phyloP scores from a whole-genome alignment of 495 filamentous ascomycete species.

The Talaromyces liani region DNA sequence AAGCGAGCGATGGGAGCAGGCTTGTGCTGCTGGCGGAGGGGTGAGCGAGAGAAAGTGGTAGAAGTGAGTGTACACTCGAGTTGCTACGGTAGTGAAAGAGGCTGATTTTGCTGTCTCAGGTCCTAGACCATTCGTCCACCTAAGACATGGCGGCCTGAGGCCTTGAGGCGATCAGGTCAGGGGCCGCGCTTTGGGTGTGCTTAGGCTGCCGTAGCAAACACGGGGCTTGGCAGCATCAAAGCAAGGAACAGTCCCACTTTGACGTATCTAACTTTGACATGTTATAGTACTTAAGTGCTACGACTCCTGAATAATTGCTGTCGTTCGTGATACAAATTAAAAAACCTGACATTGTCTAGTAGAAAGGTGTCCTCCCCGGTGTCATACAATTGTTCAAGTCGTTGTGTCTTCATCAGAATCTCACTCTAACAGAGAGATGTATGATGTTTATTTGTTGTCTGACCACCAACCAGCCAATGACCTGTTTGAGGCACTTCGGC shows the following conservation, averaged over 20 bases:
- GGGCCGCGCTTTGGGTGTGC: background rate
- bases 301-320: background rate
- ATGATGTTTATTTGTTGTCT: background rate
- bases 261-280: background rate
- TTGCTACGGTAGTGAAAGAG: background rate
- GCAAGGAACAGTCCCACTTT: background rate
- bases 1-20: background rate
- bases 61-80: background rate
- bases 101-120: background rate
- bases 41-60: background rate
- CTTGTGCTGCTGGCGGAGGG: background rate
- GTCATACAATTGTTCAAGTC: background rate
- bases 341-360: background rate
- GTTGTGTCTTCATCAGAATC: background rate
- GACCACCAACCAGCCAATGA: background rate
- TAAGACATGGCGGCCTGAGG: background rate
- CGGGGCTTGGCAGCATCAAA: background rate
- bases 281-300: background rate
- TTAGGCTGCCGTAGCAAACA: background rate
- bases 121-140: background rate
- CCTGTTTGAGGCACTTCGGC: background rate
- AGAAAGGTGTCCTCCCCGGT: too few species aligned
- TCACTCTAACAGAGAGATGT: background rate
- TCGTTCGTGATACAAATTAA: background rate
- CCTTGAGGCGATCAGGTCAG: background rate